Base-by-base conservation (phyloP, 2,329 filamentous ascomycete genomes). In the Xylaria sp. region DNA sequence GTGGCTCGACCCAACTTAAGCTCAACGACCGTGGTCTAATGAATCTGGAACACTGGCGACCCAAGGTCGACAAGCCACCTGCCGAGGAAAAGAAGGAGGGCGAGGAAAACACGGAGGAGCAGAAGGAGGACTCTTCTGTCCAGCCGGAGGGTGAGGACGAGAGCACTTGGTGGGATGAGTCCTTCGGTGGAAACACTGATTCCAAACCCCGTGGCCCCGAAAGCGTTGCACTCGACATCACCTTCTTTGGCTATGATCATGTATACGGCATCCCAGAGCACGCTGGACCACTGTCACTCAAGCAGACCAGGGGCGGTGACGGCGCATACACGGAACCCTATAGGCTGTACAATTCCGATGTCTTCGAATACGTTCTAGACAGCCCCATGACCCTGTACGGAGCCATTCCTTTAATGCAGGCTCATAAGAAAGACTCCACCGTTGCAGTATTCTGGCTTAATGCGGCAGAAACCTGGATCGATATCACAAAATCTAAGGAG, bases 381-480 rank as follows among this genome's bases (percentile, higher is more conserved):
- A 98, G 94, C 81, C 94, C 96, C 0, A 99, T 99, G 96, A 98
- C 96, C 0, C 87, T 99, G 1, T 99, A 99, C 77, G 96, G 96
- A n/a, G 86, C 94, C 8, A 98, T 99, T 75, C 96, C 96, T 1
- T 93, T 98, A 78, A 97, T 99, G 94, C 96, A 98, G 81, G 96
- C 96, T 20, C 95, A 99, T 78, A 92, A 92, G 76, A 97, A 95
- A 80, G 92, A 91, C 77, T 98, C 95, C 0, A 96, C 94, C 0
- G 95, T 98, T 37, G 96, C 94, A 71, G 91, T 99, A 15, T 97
- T 99, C 82, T 99, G 96, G 96, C 87, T 99, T 65, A 99, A 98
- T 79, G 94, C 90, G 60, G 96, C 96, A 2, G 96, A 99, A 84
- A 98, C 95, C 0, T 99, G 96, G 96, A 88, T 99, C 63, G 96